Percentiles rank a stretch among this genome's conserved stretches.
phyloP scores from a whole-genome alignment of 305 asterid genomes.

The Fraxinus latifolia region DNA sequence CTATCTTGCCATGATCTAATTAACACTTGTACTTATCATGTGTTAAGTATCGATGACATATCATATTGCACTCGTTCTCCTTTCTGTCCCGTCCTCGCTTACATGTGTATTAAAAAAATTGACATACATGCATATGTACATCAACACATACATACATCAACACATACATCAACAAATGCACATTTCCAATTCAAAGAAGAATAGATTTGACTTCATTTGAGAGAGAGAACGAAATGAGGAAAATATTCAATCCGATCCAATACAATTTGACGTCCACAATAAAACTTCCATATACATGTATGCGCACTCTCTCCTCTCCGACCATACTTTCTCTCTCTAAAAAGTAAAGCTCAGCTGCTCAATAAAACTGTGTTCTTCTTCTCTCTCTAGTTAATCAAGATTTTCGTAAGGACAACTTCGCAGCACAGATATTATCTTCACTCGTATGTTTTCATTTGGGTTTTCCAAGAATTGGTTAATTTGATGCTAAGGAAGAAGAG shows the following conservation, averaged over 20 bases:
- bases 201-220: slow-evolving; percentile 44
- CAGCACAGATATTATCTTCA: slow-evolving; percentile 1
- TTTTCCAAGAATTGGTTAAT: not conserved
- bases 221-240: slow-evolving; percentile 27
- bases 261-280: slow-evolving; percentile 56
- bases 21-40: not conserved
- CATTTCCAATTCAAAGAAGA: not conserved
- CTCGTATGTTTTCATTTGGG: slow-evolving; percentile 22
- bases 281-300: slow-evolving; percentile 22
- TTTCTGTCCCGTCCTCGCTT: not conserved
- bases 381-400: slow-evolving; percentile 32
- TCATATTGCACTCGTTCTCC: not conserved
- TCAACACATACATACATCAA: not conserved
- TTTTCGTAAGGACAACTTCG: slow-evolving; percentile 22
- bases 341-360: slow-evolving; percentile 33
- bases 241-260: slow-evolving; percentile 42
- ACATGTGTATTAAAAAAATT: not conserved
- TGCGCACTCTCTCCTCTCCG: slow-evolving; percentile 25
- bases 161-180: not conserved
- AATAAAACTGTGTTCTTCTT: slow-evolving; percentile 24
- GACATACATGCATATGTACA: not conserved
- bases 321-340: slow-evolving; percentile 40
- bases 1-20: not conserved
- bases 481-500: slow-evolving; percentile 16
- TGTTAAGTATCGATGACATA: not conserved